phyloP scores from a whole-genome alignment of 164 flowering plant species.

The Magnolia changhungtana region DNA sequence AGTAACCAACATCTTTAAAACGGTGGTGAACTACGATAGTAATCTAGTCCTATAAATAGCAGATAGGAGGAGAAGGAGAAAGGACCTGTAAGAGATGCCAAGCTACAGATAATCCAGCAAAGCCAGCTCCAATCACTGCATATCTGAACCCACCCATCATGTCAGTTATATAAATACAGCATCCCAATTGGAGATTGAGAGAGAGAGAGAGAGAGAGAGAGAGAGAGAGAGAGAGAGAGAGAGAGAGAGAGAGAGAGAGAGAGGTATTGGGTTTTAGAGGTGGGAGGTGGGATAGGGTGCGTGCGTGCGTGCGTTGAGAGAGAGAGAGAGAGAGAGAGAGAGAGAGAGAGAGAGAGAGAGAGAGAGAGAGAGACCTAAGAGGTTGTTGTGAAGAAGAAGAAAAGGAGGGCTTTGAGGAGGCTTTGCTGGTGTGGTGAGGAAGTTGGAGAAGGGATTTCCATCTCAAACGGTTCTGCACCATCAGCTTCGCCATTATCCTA shows the following conservation, averaged over 20 bases:
- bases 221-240: not conserved
- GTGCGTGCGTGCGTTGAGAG: not conserved
- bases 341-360: not conserved
- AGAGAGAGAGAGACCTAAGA: slow-evolving; percentile 10
- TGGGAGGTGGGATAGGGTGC: too few relatives aligned
- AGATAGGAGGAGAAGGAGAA: slow-evolving; percentile 4
- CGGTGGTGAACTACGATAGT: too few relatives aligned
- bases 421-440: not conserved
- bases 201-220: not conserved
- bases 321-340: not conserved
- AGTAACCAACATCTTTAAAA: too few relatives aligned
- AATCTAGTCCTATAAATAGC: too few relatives aligned
- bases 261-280: too few relatives aligned
- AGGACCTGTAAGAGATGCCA: slow-evolving; percentile 73
- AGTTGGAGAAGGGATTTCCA: not conserved
- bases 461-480: not conserved
- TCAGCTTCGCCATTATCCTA: not conserved
- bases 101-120: slow-evolving; percentile 87
- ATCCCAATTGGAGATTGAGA: not conserved
- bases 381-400: slow-evolving; percentile 1
- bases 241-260: not conserved
- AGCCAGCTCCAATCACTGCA: slow-evolving; percentile 98
- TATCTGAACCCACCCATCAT: slow-evolving; percentile 29
- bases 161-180: not conserved
- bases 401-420: not conserved